phyloP scores from a whole-genome alignment of 495 filamentous ascomycete genomes.

The Penicillium longicatenatum region DNA sequence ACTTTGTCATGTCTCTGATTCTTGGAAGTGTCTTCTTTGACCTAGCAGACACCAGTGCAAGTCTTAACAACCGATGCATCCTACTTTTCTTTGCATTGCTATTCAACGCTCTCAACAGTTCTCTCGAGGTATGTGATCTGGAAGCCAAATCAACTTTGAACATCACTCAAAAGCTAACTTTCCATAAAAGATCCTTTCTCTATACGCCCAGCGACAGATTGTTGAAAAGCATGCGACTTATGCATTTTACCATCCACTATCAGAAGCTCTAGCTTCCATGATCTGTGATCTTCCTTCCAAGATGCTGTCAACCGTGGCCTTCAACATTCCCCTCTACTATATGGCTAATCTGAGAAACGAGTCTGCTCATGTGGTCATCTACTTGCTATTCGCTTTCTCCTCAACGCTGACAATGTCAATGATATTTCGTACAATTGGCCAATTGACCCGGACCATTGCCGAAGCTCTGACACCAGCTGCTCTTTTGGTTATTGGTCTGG shows the following conservation, averaged over 20 bases:
- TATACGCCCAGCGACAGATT: conserved; percentile 57
- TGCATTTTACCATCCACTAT: conserved; percentile 59
- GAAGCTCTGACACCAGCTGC: background rate
- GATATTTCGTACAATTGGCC: background rate
- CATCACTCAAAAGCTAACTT: background rate
- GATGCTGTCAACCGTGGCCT: conserved; percentile 42
- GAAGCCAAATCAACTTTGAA: background rate
- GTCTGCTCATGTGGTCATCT: background rate
- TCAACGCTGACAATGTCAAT: background rate
- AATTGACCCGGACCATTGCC: background rate
- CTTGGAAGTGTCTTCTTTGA: conserved; percentile 83
- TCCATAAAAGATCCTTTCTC: conserved; percentile 39
- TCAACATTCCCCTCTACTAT: conserved; percentile 56
- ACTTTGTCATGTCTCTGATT: conserved; percentile 71
- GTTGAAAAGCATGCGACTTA: conserved; percentile 62
- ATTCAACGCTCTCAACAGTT: conserved; percentile 75
- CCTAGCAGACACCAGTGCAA: conserved; percentile 56
- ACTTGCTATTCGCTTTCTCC: background rate
- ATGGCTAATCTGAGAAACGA: conserved; percentile 23
- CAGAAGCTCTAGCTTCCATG: conserved; percentile 56
- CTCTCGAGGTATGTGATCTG: conserved; percentile 51
- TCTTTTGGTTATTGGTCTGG: conserved; percentile 11
- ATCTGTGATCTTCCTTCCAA: conserved; percentile 58
- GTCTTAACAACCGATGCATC: conserved; percentile 73
- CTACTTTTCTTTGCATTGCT: conserved; percentile 84